Evolutionary conservation across 1,139 yeast species (phyloP).

Genomic region (Yamadazyma triangularis): DNA sequence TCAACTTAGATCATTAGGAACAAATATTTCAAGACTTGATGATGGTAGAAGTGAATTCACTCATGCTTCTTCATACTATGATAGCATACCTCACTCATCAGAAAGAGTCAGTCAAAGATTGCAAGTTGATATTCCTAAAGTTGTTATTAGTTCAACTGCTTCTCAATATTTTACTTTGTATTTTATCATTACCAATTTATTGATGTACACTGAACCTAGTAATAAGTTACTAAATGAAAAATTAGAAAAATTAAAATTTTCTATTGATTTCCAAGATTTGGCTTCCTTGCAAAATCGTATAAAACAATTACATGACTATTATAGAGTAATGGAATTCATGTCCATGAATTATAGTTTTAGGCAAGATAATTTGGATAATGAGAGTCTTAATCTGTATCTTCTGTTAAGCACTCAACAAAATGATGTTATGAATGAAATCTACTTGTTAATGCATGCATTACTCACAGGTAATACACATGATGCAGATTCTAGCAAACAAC

Average conservation of each 20-base stretch:
- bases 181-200: conserved; percentile 28
- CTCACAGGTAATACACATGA: conserved; percentile 30
- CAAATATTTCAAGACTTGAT: conserved; percentile 10
- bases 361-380: conserved; percentile 29
- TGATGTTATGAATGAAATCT: conserved; percentile 31
- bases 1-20: conserved; percentile 26
- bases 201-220: conserved; percentile 42
- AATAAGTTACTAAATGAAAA: conserved; percentile 30
- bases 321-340: conserved; percentile 19
- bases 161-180: conserved; percentile 40
- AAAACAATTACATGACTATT: conserved; percentile 23
- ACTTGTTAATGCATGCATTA: conserved; percentile 36
- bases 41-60: conserved; percentile 5
- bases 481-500: conserved; percentile 10
- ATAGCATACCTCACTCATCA: conserved; percentile 6
- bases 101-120: conserved; percentile 14
- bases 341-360: conserved; percentile 35
- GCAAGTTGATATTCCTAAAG: conserved; percentile 38
- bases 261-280: conserved; percentile 40
- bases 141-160: conserved; percentile 38
- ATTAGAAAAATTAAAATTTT: conserved; percentile 37
- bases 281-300: conserved; percentile 25
- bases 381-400: conserved; percentile 32
- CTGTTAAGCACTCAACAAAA: conserved; percentile 23
- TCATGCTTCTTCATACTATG: conserved; percentile 2